A percentile compares a stretch with the other conserved stretches of the same genome.
phyloP scores from a whole-genome alignment of 495 filamentous ascomycete species.

The Hypoxylon perforatum region DNA sequence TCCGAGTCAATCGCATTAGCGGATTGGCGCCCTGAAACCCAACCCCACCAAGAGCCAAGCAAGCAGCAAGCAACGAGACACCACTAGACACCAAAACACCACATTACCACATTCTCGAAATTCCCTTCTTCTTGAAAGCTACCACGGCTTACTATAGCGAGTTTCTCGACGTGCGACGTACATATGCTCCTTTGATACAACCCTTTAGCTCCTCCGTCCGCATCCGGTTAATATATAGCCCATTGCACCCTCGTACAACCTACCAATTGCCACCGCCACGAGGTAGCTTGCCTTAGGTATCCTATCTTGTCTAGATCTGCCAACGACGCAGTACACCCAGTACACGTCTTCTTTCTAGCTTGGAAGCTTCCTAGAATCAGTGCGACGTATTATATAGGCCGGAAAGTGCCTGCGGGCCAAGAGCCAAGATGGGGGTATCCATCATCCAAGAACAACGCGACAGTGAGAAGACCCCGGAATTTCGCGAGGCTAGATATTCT shows the following conservation, averaged over 20 bases:
- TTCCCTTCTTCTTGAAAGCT: conserved; percentile 31
- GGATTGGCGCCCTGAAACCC: conserved; percentile 41
- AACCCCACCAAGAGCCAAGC: conserved; percentile 37
- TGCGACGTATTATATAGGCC: conserved; percentile 4
- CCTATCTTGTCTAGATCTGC: not conserved
- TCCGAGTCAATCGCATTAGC: conserved; percentile 35
- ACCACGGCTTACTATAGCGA: conserved; percentile 30
- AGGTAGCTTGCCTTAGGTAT: conserved; percentile 15
- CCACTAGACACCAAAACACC: too few species aligned
- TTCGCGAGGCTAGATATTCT: conserved; percentile 10
- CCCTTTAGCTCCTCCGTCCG: not conserved
- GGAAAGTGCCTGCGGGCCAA: conserved; percentile 29
- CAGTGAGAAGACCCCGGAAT: conserved; percentile 44
- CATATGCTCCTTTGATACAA: conserved; percentile 2
- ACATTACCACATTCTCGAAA: conserved; percentile 24
- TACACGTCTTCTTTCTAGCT: conserved; percentile 3
- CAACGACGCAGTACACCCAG: not conserved
- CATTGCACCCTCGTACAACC: conserved; percentile 1
- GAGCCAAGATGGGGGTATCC: conserved; percentile 51
- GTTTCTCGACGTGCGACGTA: conserved; percentile 21
- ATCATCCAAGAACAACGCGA: conserved; percentile 57
- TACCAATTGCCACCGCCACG: conserved; percentile 8
- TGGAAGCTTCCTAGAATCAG: not conserved
- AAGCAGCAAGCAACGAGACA: too few species aligned
- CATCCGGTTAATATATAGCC: not conserved